Conservation (phyloP, 257 asterid species). For the Voacanga thouarsii region DNA sequence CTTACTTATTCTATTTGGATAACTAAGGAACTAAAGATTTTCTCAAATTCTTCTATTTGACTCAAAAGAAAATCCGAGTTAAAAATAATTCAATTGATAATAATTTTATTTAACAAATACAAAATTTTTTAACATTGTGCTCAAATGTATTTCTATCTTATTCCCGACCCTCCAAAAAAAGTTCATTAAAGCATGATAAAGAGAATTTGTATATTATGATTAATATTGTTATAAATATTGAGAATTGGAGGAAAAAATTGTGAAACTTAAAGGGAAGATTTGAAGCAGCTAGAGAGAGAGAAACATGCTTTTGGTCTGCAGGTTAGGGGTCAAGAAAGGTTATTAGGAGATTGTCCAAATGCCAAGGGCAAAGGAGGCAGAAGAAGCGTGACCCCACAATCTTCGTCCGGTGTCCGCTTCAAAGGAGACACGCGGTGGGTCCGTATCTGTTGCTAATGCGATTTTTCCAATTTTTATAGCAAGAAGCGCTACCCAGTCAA, state of each 20-base stretch:
- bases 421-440: conserved; percentile 27
- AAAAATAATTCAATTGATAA: no score
- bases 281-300: neutral
- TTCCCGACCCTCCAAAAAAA: no score
- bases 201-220: no score
- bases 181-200: no score
- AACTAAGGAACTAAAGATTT: no score
- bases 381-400: conserved; percentile 32
- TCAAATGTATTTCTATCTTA: no score
- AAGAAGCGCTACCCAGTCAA: neutral
- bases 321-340: conserved; percentile 22
- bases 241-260: no score
- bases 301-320: conserved; percentile 20
- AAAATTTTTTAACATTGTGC: no score
- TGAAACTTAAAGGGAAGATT: neutral
- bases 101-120: no score
- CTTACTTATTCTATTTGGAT: no score
- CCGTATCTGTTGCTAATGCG: conserved; percentile 6
- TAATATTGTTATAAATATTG: neutral
- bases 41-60: no score
- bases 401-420: conserved; percentile 23
- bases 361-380: conserved; percentile 27
- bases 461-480: neutral
- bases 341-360: conserved; percentile 18
- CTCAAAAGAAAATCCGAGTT: no score